phyloP scores from a whole-genome alignment of 164 flowering plant genomes.

The Saururus chinensis region DNA sequence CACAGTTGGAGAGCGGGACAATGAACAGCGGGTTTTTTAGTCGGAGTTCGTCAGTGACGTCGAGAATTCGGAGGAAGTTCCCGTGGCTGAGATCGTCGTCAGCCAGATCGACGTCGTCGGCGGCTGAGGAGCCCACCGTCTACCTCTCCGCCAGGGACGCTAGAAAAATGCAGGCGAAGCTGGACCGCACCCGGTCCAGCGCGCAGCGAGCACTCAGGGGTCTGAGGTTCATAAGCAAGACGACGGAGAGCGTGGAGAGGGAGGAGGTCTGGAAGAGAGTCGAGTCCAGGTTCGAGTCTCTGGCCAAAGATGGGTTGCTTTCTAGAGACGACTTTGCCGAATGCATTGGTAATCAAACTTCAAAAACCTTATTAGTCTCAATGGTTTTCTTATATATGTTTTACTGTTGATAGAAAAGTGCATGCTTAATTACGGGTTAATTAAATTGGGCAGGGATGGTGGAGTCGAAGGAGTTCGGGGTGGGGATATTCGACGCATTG shows the following conservation, averaged over 20 bases:
- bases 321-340: conserved; percentile 72
- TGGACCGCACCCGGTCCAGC: conserved; percentile 50
- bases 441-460: conserved; percentile 53
- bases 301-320: conserved; percentile 61
- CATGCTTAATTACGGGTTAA: too few relatives aligned
- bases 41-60: conserved; percentile 44
- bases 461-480: conserved; percentile 88
- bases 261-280: conserved; percentile 53
- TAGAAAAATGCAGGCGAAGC: conserved; percentile 39
- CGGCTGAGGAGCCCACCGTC: conserved; percentile 20
- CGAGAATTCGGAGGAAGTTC: conserved; percentile 43
- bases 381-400: not conserved
- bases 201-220: conserved; percentile 75
- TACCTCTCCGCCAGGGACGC: conserved; percentile 40
- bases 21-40: conserved; percentile 11
- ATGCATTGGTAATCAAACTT: conserved; percentile 56
- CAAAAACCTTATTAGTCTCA: too few relatives aligned
- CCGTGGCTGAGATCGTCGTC: conserved; percentile 51
- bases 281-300: conserved; percentile 47
- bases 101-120: conserved; percentile 22
- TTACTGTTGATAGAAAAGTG: not conserved
- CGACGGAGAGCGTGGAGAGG: conserved; percentile 22
- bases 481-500: conserved; percentile 77
- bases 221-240: conserved; percentile 70
- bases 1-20: not conserved